Base-by-base conservation (phyloP, 805 yeast species). In the Candida koratica region DNA sequence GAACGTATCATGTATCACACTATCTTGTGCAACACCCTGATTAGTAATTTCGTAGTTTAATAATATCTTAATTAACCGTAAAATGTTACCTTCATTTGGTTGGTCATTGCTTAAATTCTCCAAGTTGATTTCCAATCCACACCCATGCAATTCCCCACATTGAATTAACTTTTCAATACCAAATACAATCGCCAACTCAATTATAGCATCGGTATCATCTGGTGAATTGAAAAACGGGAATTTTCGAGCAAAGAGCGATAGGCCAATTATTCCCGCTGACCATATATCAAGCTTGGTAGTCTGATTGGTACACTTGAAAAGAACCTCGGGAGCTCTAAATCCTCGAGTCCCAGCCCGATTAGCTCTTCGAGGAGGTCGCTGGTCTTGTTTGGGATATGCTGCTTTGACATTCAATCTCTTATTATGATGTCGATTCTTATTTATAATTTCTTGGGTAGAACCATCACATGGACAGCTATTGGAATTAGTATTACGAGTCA, bases 321-420 rank as follows among this genome's bases (percentile, higher is more conserved):
- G 63, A 4, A 88, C 96, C 55, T 88, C 97, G 0, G 96, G 96
- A 0, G 97, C 96, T 47, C 97, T 70, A 53, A 88, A 88, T 0
- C 97, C 97, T 48, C 97, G 71, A 1, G 97, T 88, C 6, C 97
- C 97, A 12, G 98, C 98, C 49, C 98, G 78, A 52, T 93, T 93
- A 0, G 97, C 97, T 39, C 98, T 73, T 50, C 95, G 73, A 1
- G 93, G 85, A 0, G 94, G 84, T 48, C 97, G 70, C 33, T 77
- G 76, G 61, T 93, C 98, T 49, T 84, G 85, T 53, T 86, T 87
- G 7, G 88, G 83, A 52, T 84, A 87, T 1, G 96, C 58, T 1
- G 71, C 69, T 47, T 69, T 61, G 23, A 67, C 44, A 36, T 52
- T 56, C 17, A 55, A 41, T 40, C 61, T 39, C 32, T 57, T 56